Percentiles rank a stretch among this genome's conserved stretches.
Evolutionary conservation across 495 filamentous ascomycete genomes (phyloP).

Genomic region (Neohortaea acidophila): DNA sequence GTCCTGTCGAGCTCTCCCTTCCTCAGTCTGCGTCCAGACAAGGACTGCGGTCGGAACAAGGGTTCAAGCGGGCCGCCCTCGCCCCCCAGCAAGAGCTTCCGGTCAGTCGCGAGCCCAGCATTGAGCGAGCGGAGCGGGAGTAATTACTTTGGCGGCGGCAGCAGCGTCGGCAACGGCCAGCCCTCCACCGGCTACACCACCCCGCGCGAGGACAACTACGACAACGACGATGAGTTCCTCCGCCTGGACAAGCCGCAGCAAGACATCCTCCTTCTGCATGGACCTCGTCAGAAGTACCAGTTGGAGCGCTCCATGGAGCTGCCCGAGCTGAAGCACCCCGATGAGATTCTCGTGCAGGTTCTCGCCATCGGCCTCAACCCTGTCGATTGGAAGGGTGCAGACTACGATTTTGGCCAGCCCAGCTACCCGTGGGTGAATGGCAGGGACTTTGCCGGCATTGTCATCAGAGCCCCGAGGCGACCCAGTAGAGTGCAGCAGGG

Average conservation of each 20-base stretch:
- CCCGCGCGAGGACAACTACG: too few species aligned
- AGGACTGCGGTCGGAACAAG: slow-evolving; percentile 7
- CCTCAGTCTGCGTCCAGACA: slow-evolving; percentile 6
- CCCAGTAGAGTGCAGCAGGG: slow-evolving; percentile 35
- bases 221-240: slow-evolving; percentile 3
- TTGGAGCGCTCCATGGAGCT: slow-evolving; percentile 10
- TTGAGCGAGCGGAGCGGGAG: neutral
- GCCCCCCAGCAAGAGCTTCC: neutral
- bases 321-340: slow-evolving; percentile 5
- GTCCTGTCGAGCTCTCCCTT: slow-evolving; percentile 2
- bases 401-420: slow-evolving; percentile 52
- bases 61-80: neutral
- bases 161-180: neutral
- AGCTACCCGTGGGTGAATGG: slow-evolving; percentile 51
- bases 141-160: too few species aligned
- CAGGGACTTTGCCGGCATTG: slow-evolving; percentile 44
- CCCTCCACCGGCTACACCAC: neutral
- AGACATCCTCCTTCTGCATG: slow-evolving; percentile 16
- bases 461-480: slow-evolving; percentile 33
- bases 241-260: slow-evolving; percentile 8
- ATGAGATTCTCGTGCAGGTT: slow-evolving; percentile 15
- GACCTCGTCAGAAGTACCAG: slow-evolving; percentile 16
- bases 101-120: neutral
- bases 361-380: slow-evolving; percentile 52
- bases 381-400: slow-evolving; percentile 53